Evolutionary conservation across 2,329 filamentous ascomycete genomes (phyloP).

Genomic region (Penicillium sp.): DNA sequence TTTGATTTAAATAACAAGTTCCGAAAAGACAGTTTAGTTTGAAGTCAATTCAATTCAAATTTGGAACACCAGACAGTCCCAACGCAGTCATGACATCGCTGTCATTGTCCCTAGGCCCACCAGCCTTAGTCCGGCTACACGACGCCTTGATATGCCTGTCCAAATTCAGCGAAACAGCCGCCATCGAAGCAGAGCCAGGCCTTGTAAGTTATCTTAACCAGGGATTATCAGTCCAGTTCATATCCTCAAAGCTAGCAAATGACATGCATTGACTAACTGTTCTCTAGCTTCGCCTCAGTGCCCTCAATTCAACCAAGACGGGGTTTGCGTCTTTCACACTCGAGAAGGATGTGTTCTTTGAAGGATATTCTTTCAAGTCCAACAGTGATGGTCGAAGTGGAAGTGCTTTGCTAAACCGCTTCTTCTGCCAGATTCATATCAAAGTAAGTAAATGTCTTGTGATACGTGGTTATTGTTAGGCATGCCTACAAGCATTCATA

Average conservation of each 20-base stretch:
- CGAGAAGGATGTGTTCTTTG: constrained; percentile 56
- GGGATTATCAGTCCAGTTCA: neutral
- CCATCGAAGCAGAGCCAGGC: constrained; percentile 60
- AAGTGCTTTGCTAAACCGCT: constrained; percentile 46
- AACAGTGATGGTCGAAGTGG: constrained; percentile 22
- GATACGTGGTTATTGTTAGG: neutral
- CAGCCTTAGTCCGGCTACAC: constrained; percentile 57
- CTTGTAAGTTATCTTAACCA: constrained; percentile 43
- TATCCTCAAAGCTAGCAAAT: neutral
- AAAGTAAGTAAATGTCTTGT: constrained; percentile 42
- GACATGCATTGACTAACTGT: neutral
- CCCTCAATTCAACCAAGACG: constrained; percentile 63
- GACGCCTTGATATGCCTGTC: constrained; percentile 60
- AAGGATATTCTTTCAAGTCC: constrained; percentile 55
- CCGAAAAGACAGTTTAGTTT: neutral
- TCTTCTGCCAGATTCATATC: constrained; percentile 60
- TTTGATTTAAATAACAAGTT: neutral
- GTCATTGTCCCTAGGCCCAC: constrained; percentile 56
- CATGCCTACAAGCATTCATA: neutral
- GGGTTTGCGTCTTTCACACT: constrained; percentile 62
- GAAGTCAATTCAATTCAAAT: no score
- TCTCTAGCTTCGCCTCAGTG: constrained; percentile 57
- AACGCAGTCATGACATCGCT: constrained; percentile 35
- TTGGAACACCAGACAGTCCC: neutral
- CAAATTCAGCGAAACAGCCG: constrained; percentile 64